Evolutionary conservation across 495 filamentous ascomycete genomes (phyloP), one percentile per base, ranked within the genome.

Genomic region (Trichocladium uniseriatum): DNA sequence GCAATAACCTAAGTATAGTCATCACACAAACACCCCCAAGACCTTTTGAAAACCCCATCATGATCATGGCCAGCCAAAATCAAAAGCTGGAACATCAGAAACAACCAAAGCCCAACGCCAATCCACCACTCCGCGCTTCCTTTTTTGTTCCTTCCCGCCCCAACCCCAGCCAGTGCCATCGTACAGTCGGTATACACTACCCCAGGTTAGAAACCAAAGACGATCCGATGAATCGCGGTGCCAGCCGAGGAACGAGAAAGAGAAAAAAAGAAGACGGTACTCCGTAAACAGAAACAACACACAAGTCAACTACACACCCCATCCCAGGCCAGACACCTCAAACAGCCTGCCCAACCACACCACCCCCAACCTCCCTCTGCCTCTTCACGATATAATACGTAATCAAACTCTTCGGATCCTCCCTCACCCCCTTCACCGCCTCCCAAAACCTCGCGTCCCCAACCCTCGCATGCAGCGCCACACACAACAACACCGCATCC

Each of bases 301-400:
- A n/a, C n/a, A n/a, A n/a, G n/a, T n/a, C n/a, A n/a, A n/a, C n/a
- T n/a, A n/a, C 24, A 27, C 24, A 27, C 24, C 24, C 4, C 24
- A 27, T 3, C 24, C 24, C 24, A 27, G 8, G 8, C 24, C 24
- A 27, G 4, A 8, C 19, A 18, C 38, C 38, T 19, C 13, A 40
- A 3, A 8, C 24, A 8, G 31, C 31, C 31, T 4, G 31, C 31
- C 9, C 48, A 35, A 9, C 27, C 38, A 6, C 29, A 5, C 6
- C 37, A 14, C 6, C 22, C 2, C 46, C 48, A 14, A 8, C 35
- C 57, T 78, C 76, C 49, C 74, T 60, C 65, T 79, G 75, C 55
- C 68, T 68, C 65, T 80, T 86, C 15, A 83, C 82, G 59, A 89
- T 81, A 67, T 87, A 91, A 61, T 91, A 91, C n/a, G 82, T 85